Percentiles rank a stretch among this genome's conserved stretches.
Evolutionary conservation across 768 basidiomycete species (phyloP).

Genomic region (Termitomyces titanicus): DNA sequence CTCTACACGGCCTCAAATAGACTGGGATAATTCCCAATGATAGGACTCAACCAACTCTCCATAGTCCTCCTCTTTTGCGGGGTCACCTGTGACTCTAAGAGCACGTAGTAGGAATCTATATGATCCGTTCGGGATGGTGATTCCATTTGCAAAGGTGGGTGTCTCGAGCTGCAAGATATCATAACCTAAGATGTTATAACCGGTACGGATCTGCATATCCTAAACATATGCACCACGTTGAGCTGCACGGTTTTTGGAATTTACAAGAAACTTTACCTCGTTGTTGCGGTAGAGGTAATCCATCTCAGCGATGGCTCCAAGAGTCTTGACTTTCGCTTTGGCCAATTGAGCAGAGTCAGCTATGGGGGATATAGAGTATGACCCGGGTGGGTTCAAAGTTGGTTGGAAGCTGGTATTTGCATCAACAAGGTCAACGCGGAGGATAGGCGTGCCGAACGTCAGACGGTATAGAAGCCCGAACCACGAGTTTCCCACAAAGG

Average conservation of each 20-base stretch:
- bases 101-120: constrained; percentile 39
- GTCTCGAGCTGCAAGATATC: constrained; percentile 18
- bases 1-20: too few species aligned
- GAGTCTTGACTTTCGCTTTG: constrained; percentile 33
- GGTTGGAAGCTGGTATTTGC: constrained; percentile 35
- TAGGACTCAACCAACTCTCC: constrained; percentile 45
- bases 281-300: constrained; percentile 46
- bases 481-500: constrained; percentile 38
- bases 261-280: constrained; percentile 26
- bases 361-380: constrained; percentile 34
- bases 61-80: constrained; percentile 38
- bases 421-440: constrained; percentile 47
- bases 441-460: constrained; percentile 44
- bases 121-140: constrained; percentile 36
- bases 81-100: constrained; percentile 39
- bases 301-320: constrained; percentile 46
- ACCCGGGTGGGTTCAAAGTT: constrained; percentile 32
- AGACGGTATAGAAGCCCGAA: constrained; percentile 39
- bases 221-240: too few species aligned
- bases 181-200: too few species aligned
- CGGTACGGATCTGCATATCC: too few species aligned
- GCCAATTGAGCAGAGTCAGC: constrained; percentile 29
- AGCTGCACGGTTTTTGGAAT: constrained; percentile 16
- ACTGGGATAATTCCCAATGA: constrained; percentile 21
- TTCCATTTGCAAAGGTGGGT: constrained; percentile 42